These are phyloP conservation scores for Russula earlei DNA, from an alignment of 768 basidiomycete species.

Conservation along the genomic window DNA sequence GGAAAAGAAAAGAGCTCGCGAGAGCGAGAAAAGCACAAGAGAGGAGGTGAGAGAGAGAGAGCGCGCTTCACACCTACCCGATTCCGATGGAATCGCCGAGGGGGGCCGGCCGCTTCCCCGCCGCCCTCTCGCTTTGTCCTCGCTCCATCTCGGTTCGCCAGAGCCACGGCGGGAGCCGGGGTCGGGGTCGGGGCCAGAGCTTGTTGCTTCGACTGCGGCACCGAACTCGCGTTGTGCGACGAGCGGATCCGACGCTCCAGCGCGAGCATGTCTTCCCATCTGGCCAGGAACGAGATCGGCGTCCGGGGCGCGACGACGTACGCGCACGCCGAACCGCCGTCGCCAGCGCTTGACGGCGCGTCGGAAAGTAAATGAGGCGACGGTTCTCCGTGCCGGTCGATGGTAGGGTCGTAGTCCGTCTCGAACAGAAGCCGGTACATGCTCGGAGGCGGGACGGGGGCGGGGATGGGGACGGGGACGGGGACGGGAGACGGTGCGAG, in stretches of 20 bases:
- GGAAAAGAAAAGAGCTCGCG: too few species aligned
- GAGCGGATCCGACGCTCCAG: constrained; percentile 10
- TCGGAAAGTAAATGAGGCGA: not conserved
- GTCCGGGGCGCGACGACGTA: not conserved
- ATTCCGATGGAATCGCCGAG: not conserved
- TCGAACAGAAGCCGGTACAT: constrained; percentile 16
- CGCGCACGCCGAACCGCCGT: not conserved
- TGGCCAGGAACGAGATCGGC: constrained; percentile 14
- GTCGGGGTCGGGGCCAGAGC: not conserved
- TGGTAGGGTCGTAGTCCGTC: not conserved
- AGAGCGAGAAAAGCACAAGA: not conserved
- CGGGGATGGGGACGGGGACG: too few species aligned
- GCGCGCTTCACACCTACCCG: not conserved
- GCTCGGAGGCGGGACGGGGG: not conserved
- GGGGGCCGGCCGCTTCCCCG: not conserved
- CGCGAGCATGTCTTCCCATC: constrained; percentile 11
- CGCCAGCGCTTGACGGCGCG: not conserved
- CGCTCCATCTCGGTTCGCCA: too few species aligned
- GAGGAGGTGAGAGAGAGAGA: not conserved
- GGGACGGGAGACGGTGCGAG: too few species aligned
- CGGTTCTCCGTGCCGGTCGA: not conserved
- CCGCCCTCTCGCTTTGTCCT: not conserved
- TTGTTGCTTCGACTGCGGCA: not conserved
- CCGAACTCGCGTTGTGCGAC: not conserved
- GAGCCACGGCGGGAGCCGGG: not conserved